phyloP scores from a whole-genome alignment of 352 stramenopile genomes.

The Phytophthora pluvialis region DNA sequence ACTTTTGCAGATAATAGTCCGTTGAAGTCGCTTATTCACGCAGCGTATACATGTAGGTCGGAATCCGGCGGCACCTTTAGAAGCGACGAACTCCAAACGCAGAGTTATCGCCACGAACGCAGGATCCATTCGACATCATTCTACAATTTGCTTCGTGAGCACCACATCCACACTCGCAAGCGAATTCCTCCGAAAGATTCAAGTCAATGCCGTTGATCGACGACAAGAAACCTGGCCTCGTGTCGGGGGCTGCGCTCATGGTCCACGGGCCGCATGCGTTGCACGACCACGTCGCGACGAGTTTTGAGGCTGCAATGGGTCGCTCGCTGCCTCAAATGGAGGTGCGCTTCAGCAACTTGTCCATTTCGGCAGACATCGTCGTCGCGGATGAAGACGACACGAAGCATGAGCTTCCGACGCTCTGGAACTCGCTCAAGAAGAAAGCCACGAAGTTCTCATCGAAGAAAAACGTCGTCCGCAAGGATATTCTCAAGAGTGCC shows the following conservation, averaged over 20 bases:
- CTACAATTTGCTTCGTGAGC: constrained; percentile 11
- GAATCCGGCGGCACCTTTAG: too few relatives aligned
- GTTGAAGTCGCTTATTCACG: too few relatives aligned
- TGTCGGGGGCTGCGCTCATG: constrained; percentile 35
- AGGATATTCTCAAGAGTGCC: constrained; percentile 56
- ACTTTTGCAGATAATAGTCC: too few relatives aligned
- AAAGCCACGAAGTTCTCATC: constrained; percentile 13
- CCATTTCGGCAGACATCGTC: constrained; percentile 33
- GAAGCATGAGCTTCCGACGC: constrained; percentile 42
- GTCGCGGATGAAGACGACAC: constrained; percentile 27
- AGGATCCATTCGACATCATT: constrained; percentile 8
- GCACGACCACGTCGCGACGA: constrained; percentile 39
- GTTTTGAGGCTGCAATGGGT: constrained; percentile 38
- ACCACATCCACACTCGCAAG: too few relatives aligned
- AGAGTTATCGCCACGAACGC: not conserved
- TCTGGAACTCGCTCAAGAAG: constrained; percentile 51
- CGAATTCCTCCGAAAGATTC: not conserved
- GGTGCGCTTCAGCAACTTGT: constrained; percentile 40
- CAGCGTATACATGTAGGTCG: too few relatives aligned
- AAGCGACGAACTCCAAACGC: too few relatives aligned
- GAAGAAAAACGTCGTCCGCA: constrained; percentile 47
- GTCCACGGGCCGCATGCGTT: constrained; percentile 34
- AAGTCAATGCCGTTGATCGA: constrained; percentile 7
- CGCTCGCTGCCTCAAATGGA: constrained; percentile 48
- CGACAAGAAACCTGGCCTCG: constrained; percentile 19